phyloP scores from a whole-genome alignment of 352 stramenopile genomes.

The Phytophthora parvispora region DNA sequence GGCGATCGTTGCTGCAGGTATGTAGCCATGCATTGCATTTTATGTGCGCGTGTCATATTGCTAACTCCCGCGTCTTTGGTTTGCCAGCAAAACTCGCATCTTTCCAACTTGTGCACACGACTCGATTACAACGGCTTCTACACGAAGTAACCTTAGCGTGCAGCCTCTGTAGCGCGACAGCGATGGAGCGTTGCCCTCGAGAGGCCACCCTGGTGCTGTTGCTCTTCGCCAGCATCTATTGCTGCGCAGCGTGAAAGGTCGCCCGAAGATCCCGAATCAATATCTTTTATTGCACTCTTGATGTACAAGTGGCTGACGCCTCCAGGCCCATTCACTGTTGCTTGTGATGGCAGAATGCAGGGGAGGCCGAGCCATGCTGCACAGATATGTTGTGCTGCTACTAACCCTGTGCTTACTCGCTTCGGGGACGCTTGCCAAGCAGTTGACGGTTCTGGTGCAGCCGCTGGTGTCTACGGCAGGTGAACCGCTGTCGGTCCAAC shows the following conservation, averaged over 20 bases:
- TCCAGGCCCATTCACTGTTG: slow-evolving; percentile 10
- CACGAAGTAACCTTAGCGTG: slow-evolving; percentile 69
- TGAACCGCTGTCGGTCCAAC: slow-evolving; percentile 67
- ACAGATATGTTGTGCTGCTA: slow-evolving; percentile 5
- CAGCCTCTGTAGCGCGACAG: too few relatives aligned
- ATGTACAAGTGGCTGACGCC: slow-evolving; percentile 24
- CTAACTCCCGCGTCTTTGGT: background rate
- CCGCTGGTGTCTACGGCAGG: slow-evolving; percentile 70
- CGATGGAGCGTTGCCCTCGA: too few relatives aligned
- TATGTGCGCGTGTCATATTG: background rate
- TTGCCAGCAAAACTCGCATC: slow-evolving; percentile 69
- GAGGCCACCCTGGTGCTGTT: too few relatives aligned
- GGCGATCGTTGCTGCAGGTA: slow-evolving; percentile 87
- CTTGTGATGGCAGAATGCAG: slow-evolving; percentile 38
- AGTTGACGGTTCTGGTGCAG: slow-evolving; percentile 76
- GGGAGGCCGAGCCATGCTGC: background rate
- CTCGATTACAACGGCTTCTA: slow-evolving; percentile 82
- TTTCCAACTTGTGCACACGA: slow-evolving; percentile 72
- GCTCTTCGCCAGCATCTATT: background rate
- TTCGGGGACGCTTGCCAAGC: slow-evolving; percentile 21
- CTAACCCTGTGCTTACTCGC: slow-evolving; percentile 11
- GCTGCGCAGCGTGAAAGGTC: slow-evolving; percentile 31
- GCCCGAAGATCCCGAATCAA: slow-evolving; percentile 39
- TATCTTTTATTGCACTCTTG: slow-evolving; percentile 28
- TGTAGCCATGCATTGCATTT: background rate